Percentiles rank a stretch among this genome's conserved stretches.
phyloP scores from a whole-genome alignment of 2,329 filamentous ascomycete species.

The Aspergillus viridinutans region DNA sequence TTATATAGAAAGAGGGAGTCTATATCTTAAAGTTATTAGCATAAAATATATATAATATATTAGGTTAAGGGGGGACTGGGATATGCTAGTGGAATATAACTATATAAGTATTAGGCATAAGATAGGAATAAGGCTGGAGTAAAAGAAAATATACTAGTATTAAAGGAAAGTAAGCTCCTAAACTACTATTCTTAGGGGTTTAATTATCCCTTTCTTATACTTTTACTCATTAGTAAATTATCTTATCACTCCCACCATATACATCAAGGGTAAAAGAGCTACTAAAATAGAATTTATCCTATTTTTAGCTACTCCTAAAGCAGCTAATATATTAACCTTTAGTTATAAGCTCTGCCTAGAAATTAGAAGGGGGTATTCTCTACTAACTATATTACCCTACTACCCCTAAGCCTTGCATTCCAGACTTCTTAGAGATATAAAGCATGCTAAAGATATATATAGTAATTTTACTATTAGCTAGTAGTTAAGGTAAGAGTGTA shows the following conservation, averaged over 20 bases:
- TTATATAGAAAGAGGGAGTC: too few relatives aligned
- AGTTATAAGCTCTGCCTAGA: background rate
- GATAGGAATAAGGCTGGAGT: background rate
- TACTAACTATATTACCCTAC: background rate
- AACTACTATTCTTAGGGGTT: background rate
- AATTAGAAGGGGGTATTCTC: background rate
- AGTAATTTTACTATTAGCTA: background rate
- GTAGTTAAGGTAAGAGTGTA: background rate
- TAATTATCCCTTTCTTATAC: constrained; percentile 3
- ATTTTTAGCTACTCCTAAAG: background rate
- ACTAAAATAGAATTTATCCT: background rate
- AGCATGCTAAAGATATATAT: background rate
- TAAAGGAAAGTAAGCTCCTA: background rate
- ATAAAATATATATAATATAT: too few relatives aligned
- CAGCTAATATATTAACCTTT: background rate
- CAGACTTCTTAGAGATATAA: background rate
- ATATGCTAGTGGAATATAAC: background rate
- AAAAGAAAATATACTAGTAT: background rate
- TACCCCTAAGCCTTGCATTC: background rate
- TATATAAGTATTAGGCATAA: background rate
- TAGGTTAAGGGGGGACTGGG: too few relatives aligned
- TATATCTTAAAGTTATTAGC: too few relatives aligned
- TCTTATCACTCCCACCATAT: background rate
- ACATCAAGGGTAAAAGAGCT: background rate
- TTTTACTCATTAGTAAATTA: background rate